Conservation (phyloP, 2,329 filamentous ascomycete species). For the Thielaviopsis musarum region DNA sequence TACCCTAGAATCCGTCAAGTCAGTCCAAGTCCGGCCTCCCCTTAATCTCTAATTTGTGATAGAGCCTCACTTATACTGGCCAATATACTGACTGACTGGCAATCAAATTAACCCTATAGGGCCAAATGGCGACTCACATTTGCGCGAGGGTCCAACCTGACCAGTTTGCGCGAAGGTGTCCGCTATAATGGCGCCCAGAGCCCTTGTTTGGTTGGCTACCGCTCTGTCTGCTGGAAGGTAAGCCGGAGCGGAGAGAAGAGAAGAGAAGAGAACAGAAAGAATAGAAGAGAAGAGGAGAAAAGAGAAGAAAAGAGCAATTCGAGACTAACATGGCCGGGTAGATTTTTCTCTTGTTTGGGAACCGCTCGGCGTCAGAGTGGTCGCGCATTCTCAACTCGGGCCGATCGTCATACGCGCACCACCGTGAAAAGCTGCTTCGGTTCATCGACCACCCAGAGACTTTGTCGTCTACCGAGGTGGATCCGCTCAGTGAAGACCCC, state of each 20-base stretch:
- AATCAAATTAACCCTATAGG: not conserved
- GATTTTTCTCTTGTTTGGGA: constrained; percentile 67
- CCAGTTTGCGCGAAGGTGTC: constrained; percentile 48
- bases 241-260: not conserved
- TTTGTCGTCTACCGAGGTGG: constrained; percentile 49
- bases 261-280: not conserved
- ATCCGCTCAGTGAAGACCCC: constrained; percentile 73
- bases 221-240: constrained; percentile 92
- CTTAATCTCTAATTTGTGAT: not conserved
- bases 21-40: not conserved
- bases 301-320: not conserved
- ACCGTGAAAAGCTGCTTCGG: constrained; percentile 59
- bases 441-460: constrained; percentile 75
- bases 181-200: constrained; percentile 40
- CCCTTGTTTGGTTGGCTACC: constrained; percentile 54
- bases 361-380: constrained; percentile 51
- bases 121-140: constrained; percentile 51
- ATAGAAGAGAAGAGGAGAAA: not conserved
- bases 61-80: not conserved
- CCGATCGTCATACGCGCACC: constrained; percentile 55
- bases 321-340: constrained; percentile 19
- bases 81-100: not conserved
- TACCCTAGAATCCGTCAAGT: not conserved
- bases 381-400: constrained; percentile 46
- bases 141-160: constrained; percentile 36